These are phyloP conservation scores for Ustilago crameri DNA, from an alignment of 1,284 basidiomycete genomes.

Conservation along the genomic window DNA sequence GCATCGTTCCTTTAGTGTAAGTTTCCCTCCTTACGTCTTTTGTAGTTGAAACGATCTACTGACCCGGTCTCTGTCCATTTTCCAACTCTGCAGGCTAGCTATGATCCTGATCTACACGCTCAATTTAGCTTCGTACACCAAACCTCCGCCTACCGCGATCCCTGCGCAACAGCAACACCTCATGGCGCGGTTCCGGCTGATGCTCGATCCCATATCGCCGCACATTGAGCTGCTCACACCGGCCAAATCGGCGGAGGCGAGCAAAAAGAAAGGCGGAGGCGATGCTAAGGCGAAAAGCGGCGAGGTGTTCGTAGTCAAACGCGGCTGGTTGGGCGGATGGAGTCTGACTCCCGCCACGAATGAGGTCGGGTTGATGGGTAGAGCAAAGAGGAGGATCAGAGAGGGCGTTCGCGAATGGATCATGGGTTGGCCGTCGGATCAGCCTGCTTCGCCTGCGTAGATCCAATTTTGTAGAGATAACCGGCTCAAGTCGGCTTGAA, in stretches of 20 bases:
- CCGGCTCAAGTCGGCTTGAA: neutral
- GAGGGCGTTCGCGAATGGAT: slow-evolving; percentile 11
- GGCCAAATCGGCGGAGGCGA: neutral
- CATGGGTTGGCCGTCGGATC: slow-evolving; percentile 25
- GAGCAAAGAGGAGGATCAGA: slow-evolving; percentile 5
- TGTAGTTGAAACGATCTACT: neutral
- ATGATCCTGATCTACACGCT: slow-evolving; percentile 38
- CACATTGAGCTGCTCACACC: slow-evolving; percentile 26
- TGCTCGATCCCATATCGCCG: slow-evolving; percentile 23
- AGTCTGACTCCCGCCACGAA: slow-evolving; percentile 16
- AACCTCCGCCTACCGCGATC: slow-evolving; percentile 10
- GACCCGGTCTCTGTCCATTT: neutral
- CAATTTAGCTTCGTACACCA: slow-evolving; percentile 22
- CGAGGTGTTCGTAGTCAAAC: slow-evolving; percentile 21
- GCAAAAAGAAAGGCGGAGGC: slow-evolving; percentile 6
- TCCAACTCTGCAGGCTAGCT: slow-evolving; percentile 11
- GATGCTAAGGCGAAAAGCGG: slow-evolving; percentile 12
- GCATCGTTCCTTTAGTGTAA: slow-evolving; percentile 36
- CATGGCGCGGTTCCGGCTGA: slow-evolving; percentile 16
- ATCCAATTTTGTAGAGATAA: no score
- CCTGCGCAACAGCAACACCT: slow-evolving; percentile 7
- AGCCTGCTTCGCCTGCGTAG: neutral
- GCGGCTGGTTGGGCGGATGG: slow-evolving; percentile 37
- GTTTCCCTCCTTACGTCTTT: neutral
- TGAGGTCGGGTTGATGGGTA: slow-evolving; percentile 6